Percentiles rank a stretch among this genome's conserved stretches.
Evolutionary conservation across 2,329 filamentous ascomycete genomes (phyloP).

Genomic region (Dothistroma septosporum): DNA sequence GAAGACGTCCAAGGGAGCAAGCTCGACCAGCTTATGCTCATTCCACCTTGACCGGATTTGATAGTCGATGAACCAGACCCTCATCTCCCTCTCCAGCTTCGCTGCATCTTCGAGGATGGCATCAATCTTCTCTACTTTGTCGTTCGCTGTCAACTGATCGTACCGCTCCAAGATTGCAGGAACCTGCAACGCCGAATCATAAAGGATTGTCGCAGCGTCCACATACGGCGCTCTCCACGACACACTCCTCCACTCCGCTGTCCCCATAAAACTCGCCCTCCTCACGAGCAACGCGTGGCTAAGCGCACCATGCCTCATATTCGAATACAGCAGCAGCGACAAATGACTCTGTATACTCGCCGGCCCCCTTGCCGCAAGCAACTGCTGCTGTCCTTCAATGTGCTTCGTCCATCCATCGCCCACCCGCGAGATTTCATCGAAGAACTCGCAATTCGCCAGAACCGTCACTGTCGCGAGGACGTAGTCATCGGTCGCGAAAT

Average conservation of each 20-base stretch:
- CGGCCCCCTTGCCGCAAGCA: slow-evolving; percentile 30
- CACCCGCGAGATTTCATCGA: slow-evolving; percentile 30
- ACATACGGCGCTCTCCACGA: slow-evolving; percentile 22
- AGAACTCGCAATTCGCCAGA: slow-evolving; percentile 32
- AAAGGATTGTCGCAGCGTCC: slow-evolving; percentile 28
- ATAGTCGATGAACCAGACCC: slow-evolving; percentile 26
- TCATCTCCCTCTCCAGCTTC: slow-evolving; percentile 21
- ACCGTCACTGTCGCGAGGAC: slow-evolving; percentile 30
- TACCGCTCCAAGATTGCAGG: slow-evolving; percentile 27
- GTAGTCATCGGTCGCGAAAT: slow-evolving; percentile 26
- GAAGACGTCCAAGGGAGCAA: slow-evolving; percentile 26
- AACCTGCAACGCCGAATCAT: slow-evolving; percentile 30
- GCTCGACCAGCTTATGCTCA: slow-evolving; percentile 14
- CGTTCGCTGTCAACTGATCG: slow-evolving; percentile 19
- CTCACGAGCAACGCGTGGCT: slow-evolving; percentile 26
- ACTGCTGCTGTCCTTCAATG: slow-evolving; percentile 27
- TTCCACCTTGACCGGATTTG: slow-evolving; percentile 11
- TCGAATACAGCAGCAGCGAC: slow-evolving; percentile 28
- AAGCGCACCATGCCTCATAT: slow-evolving; percentile 28
- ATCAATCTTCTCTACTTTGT: slow-evolving; percentile 14
- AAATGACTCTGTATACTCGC: slow-evolving; percentile 23
- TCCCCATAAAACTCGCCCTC: slow-evolving; percentile 29
- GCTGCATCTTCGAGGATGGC: slow-evolving; percentile 21
- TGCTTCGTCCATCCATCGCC: slow-evolving; percentile 30
- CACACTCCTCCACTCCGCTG: slow-evolving; percentile 28